Base-by-base conservation (phyloP, 345 rosid genomes). In the Passiflora organensis region DNA sequence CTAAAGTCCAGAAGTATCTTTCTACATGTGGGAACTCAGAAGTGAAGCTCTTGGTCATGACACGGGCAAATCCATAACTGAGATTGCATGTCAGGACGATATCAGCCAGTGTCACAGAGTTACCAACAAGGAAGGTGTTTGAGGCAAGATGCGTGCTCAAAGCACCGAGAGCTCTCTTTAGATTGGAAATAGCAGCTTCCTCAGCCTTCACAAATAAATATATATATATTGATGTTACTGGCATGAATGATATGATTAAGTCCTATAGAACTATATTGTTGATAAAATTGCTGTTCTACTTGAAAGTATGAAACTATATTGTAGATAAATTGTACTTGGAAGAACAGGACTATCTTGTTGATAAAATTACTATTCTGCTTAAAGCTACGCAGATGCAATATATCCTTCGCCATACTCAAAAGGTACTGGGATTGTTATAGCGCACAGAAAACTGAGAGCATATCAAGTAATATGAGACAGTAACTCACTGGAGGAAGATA, bases 1-100 rank as follows among this genome's bases (percentile, higher is more conserved):
- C 74, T 88, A 86, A 23, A 13, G 99, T 93, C 99, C 99, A 93
- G 66, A 89, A 93, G 83, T 89, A 86, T 67, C 99, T 78, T 82
- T 93, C 97, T 15, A 93, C 95, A 23, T 93, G 97, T 46, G 97
- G 99, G 78, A 86, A 93, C 60, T 73, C 91, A 1, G 87, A 79
- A 61, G 95, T 84, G 64, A 93, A 86, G 73, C 67, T 78, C 81
- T 86, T 89, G 17, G 88, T 81, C 89, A 93, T 58, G 51, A 85
- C 43, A 1, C 15, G 53, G 11, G 20, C 3, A 60, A 83, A 78
- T 55, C 99, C 99, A 8, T 54, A 0, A 51, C 51, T 62, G 60
- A 93, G 76, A 73, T 86, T 89, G 83, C 97, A 89, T 54, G 78
- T 81, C 69, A 76, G 56, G 55, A 86, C 56, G 23, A 93, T 83